Conservation (phyloP, 2,329 filamentous ascomycete species). For the Fusarium sp. region DNA sequence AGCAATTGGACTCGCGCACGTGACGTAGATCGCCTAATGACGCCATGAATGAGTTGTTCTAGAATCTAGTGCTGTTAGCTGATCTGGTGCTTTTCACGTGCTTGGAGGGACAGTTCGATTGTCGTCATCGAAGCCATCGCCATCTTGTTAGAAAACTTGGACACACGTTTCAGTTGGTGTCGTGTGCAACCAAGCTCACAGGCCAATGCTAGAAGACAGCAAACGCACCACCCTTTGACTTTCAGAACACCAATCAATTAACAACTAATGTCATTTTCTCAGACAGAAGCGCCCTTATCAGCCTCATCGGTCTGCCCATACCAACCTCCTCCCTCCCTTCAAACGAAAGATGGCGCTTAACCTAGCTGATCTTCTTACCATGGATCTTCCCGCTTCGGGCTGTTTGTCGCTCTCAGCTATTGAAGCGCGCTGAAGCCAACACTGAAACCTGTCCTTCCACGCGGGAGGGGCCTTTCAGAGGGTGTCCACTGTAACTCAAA, state of each 20-base stretch:
- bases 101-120: conserved; percentile 2
- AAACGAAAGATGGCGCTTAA: conserved; percentile 10
- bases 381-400: conserved; percentile 9
- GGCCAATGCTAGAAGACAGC: neutral
- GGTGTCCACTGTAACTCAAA: neutral
- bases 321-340: conserved; percentile 27
- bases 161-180: conserved; percentile 16
- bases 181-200: conserved; percentile 4
- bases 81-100: conserved; percentile 13
- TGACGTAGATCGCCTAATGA: neutral
- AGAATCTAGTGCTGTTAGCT: neutral
- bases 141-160: conserved; percentile 11
- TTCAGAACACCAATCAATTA: neutral
- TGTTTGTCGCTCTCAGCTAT: neutral
- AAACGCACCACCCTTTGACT: neutral
- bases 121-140: conserved; percentile 45
- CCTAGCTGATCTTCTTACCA: conserved; percentile 13
- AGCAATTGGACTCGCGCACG: neutral
- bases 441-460: conserved; percentile 31
- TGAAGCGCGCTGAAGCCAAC: conserved; percentile 18
- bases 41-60: neutral
- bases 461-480: neutral
- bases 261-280: neutral
- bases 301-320: conserved; percentile 1
- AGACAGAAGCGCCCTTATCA: conserved; percentile 25